Evolutionary conservation across 805 yeast species (phyloP), one percentile per base, ranked within the genome.

Genomic region (Huiozyma sinensis): DNA sequence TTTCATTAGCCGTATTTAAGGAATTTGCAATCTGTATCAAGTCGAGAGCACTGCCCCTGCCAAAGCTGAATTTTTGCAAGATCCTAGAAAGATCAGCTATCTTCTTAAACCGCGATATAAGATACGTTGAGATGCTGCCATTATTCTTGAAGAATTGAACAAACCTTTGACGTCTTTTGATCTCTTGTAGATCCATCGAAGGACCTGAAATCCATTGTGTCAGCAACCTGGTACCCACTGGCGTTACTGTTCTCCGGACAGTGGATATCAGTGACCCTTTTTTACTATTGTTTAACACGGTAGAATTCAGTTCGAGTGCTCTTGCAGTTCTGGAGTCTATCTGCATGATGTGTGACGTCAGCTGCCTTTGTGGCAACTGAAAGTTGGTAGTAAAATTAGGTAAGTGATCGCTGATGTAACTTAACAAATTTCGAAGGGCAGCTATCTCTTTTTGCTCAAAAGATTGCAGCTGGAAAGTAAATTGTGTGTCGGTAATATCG

Each of bases 161-260:
- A 9, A 72, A 52, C 12, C 63, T 64, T 39, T 79, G 85, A 28
- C 98, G 67, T 13, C 58, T 53, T 12, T 59, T 60, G 10, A 92
- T 77, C 48, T 76, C 83, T 0, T 57, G 52, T 0, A 74, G 53
- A 53, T 81, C 74, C 7, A 82, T 71, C 0, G 85, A 72, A 0
- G 98, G 98, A 1, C 86, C 77, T 28, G 84, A 71, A 5, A 90
- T 64, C 96, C 97, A 87, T 42, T 80, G 79, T 6, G 81, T 74
- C 9, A 92, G 64, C n/a, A 83, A 56, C 36, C 97, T 67, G 0
- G 95, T 67, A 0, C 97, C 97, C 0, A 92, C 79, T 1, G 81
- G 71, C 0, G 97, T 87, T 3, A 75, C 76, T 0, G 97, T 90
- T 42, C 82, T 66, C 46, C 77, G 75, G 3, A 92, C 73, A 0